These are phyloP conservation scores for Salix exigua DNA, from an alignment of 345 rosid species.

Conservation along the genomic window DNA sequence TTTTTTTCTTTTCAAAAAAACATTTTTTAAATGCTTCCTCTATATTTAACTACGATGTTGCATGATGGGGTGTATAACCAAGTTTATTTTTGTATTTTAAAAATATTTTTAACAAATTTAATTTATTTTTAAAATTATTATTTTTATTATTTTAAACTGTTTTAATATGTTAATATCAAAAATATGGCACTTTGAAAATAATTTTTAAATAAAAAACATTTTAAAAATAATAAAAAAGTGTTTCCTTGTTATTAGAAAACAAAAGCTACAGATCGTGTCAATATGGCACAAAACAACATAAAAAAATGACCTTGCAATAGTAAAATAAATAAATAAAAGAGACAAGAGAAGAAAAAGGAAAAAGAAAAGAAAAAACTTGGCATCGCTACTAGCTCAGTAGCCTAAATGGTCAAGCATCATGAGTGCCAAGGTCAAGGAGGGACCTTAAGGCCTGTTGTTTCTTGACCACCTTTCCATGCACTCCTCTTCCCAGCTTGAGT, in stretches of 20 bases:
- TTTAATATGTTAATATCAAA: no score
- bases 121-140: no score
- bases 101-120: no score
- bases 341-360: background rate
- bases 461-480: constrained; percentile 68
- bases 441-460: constrained; percentile 65
- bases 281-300: background rate
- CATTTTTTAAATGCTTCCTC: no score
- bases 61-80: background rate
- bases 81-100: no score
- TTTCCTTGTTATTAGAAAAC: no score
- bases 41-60: background rate
- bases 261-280: background rate
- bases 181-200: no score
- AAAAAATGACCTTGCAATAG: background rate
- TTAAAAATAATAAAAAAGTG: background rate
- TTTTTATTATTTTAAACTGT: no score
- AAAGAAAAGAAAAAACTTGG: background rate
- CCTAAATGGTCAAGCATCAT: constrained; percentile 5
- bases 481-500: constrained; percentile 53
- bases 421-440: constrained; percentile 42
- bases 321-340: no score
- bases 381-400: background rate
- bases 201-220: no score
- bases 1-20: no score